Conservation (phyloP, 2,329 filamentous ascomycete genomes). For the Beauveria caledonica region DNA sequence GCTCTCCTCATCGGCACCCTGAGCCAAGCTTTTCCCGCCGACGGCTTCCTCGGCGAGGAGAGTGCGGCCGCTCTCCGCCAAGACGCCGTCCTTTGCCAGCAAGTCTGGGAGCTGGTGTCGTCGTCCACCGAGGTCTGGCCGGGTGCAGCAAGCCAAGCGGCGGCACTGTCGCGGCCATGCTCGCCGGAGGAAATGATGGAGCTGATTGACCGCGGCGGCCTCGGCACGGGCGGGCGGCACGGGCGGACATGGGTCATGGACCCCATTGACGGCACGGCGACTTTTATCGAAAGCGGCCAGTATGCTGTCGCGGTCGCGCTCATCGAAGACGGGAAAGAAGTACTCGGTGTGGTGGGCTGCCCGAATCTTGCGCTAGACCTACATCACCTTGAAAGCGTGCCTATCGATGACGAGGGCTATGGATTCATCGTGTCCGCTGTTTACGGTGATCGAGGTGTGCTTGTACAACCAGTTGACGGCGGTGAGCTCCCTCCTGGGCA, state of each 20-base stretch:
- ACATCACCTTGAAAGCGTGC: neutral
- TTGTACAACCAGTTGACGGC: neutral
- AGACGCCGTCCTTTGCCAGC: conserved; percentile 34
- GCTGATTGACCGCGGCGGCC: conserved; percentile 42
- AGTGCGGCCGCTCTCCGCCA: conserved; percentile 37
- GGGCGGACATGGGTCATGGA: conserved; percentile 42
- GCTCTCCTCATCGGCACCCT: conserved; percentile 44
- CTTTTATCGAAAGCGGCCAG: conserved; percentile 36
- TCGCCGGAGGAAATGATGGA: conserved; percentile 42
- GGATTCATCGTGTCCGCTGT: conserved; percentile 3
- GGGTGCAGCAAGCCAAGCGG: neutral
- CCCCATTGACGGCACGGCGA: conserved; percentile 44
- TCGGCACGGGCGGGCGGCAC: conserved; percentile 22
- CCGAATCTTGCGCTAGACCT: conserved; percentile 29
- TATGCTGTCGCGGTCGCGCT: conserved; percentile 43
- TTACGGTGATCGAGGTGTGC: neutral
- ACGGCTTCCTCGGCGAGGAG: conserved; percentile 46
- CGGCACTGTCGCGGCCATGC: conserved; percentile 25
- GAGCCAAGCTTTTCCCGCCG: conserved; percentile 38
- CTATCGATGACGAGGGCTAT: neutral
- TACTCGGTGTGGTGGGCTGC: conserved; percentile 35
- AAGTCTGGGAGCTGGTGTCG: conserved; percentile 42
- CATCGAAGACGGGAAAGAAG: conserved; percentile 34
- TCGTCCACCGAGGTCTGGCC: conserved; percentile 14
- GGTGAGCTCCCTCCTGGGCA: neutral